phyloP scores from a whole-genome alignment of 1,284 basidiomycete genomes.

The Xerocomus amazonicus region DNA sequence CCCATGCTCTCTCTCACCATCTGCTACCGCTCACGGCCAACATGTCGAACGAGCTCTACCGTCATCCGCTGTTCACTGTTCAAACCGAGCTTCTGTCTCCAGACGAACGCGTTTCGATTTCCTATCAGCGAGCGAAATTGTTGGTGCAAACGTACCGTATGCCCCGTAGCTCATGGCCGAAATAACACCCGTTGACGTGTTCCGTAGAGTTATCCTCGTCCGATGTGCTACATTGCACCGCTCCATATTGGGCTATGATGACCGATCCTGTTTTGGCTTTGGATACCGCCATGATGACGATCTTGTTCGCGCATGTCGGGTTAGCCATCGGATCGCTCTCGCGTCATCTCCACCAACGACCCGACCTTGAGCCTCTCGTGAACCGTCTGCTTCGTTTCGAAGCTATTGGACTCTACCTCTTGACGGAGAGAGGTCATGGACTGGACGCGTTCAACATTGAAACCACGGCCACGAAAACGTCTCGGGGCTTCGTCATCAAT shows the following conservation, averaged over 20 bases:
- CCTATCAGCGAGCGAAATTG: constrained; percentile 46
- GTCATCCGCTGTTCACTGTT: constrained; percentile 44
- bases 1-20: neutral
- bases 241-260: constrained; percentile 47
- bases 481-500: constrained; percentile 48
- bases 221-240: constrained; percentile 45
- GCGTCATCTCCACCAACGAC: constrained; percentile 43
- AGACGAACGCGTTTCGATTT: constrained; percentile 44
- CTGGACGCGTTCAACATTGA: constrained; percentile 58
- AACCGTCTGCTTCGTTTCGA: constrained; percentile 47
- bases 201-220: constrained; percentile 38
- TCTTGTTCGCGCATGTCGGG: constrained; percentile 47
- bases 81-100: constrained; percentile 41
- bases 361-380: constrained; percentile 45
- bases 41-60: constrained; percentile 38
- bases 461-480: constrained; percentile 52
- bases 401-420: constrained; percentile 46
- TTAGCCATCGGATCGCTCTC: constrained; percentile 48
- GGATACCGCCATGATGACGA: constrained; percentile 48
- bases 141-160: constrained; percentile 46
- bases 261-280: constrained; percentile 46
- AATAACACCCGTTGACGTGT: neutral
- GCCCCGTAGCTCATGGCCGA: neutral
- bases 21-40: neutral
- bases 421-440: constrained; percentile 57